Evolutionary conservation across 495 filamentous ascomycete genomes (phyloP).

Genomic region (Aspergillus funiculosus): DNA sequence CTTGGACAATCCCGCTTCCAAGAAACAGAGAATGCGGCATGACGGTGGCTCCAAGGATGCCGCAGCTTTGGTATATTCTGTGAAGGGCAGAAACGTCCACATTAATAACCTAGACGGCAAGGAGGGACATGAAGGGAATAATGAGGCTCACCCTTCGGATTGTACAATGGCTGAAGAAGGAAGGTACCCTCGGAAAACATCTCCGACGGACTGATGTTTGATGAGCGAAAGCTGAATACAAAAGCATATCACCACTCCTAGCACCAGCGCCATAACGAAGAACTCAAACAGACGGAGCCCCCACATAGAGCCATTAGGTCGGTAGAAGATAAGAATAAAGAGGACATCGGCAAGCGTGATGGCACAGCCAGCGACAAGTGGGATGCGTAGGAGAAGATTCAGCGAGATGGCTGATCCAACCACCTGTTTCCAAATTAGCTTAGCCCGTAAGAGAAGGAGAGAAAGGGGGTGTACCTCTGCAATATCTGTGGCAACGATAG

Average conservation of each 20-base stretch:
- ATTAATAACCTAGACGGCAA: constrained; percentile 7
- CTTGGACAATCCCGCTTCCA: constrained; percentile 82
- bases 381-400: constrained; percentile 74
- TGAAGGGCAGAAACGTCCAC: constrained; percentile 4
- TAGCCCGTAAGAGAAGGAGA: neutral
- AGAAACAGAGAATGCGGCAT: constrained; percentile 92
- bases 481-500: constrained; percentile 86
- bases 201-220: constrained; percentile 57
- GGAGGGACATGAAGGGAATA: neutral
- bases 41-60: constrained; percentile 87
- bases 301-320: constrained; percentile 65
- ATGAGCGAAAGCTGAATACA: constrained; percentile 83
- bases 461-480: constrained; percentile 54
- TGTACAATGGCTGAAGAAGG: constrained; percentile 71
- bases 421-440: constrained; percentile 46
- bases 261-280: constrained; percentile 71
- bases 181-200: constrained; percentile 79
- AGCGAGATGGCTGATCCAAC: constrained; percentile 89
- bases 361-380: constrained; percentile 80
- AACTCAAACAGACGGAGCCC: constrained; percentile 73
- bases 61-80: constrained; percentile 83
- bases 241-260: constrained; percentile 86
- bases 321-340: constrained; percentile 78
- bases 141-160: constrained; percentile 48
- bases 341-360: constrained; percentile 82